Conservation (phyloP, 768 basidiomycete species). For the Boletus vermiculosoides region DNA sequence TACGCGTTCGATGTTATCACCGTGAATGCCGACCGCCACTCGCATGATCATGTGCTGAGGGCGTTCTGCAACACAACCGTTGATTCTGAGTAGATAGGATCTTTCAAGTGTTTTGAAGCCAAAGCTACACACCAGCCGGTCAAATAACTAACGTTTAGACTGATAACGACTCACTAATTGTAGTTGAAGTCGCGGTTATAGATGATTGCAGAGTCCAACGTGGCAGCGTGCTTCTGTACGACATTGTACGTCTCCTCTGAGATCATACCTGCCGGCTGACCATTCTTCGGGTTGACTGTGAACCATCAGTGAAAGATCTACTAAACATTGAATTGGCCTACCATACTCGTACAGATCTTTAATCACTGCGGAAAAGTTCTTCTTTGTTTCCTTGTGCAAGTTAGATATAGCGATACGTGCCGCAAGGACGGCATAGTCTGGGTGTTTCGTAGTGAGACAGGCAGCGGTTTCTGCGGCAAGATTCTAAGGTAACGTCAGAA, state of each 20-base stretch:
- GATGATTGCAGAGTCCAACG: constrained; percentile 91
- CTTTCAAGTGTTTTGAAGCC: constrained; percentile 99
- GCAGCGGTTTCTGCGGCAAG: constrained; percentile 97
- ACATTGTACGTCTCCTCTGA: constrained; percentile 81
- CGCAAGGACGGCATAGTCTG: constrained; percentile 97
- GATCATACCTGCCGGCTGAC: constrained; percentile 84
- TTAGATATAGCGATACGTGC: constrained; percentile 99
- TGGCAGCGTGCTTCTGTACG: constrained; percentile 76
- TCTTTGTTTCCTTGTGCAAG: constrained; percentile 98
- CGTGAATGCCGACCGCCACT: constrained; percentile 97
- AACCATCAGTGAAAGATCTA: background rate
- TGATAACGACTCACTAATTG: constrained; percentile 65
- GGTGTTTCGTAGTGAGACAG: constrained; percentile 94
- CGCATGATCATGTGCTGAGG: constrained; percentile 99
- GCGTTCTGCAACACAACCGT: constrained; percentile 93
- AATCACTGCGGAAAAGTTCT: constrained; percentile 91
- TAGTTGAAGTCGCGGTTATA: constrained; percentile 98
- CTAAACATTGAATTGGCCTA: constrained; percentile 34
- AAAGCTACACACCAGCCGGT: constrained; percentile 52
- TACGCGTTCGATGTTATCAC: constrained; percentile 80
- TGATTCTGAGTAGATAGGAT: constrained; percentile 92
- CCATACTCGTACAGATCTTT: constrained; percentile 88
- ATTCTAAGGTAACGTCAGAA: constrained; percentile 52
- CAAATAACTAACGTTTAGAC: background rate
- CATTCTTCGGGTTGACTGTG: constrained; percentile 93